Evolutionary conservation across 2,329 filamentous ascomycete genomes (phyloP).

Genomic region (Parastagonospora nodorum): DNA sequence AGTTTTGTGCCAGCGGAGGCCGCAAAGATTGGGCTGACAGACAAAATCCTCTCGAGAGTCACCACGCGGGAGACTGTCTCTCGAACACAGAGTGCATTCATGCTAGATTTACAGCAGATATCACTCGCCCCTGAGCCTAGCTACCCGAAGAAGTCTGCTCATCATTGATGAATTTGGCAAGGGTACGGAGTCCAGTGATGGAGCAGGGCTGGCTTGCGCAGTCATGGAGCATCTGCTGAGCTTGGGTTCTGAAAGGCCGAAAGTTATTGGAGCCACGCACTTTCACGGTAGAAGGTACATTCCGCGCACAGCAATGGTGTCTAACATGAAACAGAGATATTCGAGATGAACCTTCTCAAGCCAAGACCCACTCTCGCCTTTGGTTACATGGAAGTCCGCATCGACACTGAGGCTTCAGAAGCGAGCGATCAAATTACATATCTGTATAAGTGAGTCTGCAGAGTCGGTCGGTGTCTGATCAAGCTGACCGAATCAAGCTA

Average conservation of each 20-base stretch:
- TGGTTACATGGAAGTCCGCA: conserved; percentile 72
- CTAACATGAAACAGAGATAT: conserved; percentile 64
- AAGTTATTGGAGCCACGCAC: conserved; percentile 66
- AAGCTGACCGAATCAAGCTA: conserved; percentile 47
- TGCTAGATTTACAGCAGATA: conserved; percentile 87
- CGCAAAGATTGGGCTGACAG: conserved; percentile 83
- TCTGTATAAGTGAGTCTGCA: conserved; percentile 65
- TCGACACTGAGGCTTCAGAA: conserved; percentile 59
- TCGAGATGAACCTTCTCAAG: conserved; percentile 65
- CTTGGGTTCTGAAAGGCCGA: conserved; percentile 57
- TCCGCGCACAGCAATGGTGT: conserved; percentile 50
- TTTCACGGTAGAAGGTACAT: conserved; percentile 59
- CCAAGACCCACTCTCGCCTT: conserved; percentile 60
- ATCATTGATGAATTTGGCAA: conserved; percentile 93
- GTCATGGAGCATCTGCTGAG: conserved; percentile 63
- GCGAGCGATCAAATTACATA: conserved; percentile 70
- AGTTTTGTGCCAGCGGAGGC: conserved; percentile 81
- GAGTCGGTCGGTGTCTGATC: background rate
- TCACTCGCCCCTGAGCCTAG: conserved; percentile 73
- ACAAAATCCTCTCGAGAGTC: conserved; percentile 88
- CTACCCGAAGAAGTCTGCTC: conserved; percentile 76
- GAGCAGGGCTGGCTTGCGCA: conserved; percentile 67
- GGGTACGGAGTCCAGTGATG: conserved; percentile 68
- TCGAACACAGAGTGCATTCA: conserved; percentile 67
- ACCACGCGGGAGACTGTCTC: conserved; percentile 74